Percentiles rank a stretch among this genome's conserved stretches.
These are phyloP conservation scores for Solanum dulcamara DNA, from an alignment of 257 asterid species.

Conservation along the genomic window DNA sequence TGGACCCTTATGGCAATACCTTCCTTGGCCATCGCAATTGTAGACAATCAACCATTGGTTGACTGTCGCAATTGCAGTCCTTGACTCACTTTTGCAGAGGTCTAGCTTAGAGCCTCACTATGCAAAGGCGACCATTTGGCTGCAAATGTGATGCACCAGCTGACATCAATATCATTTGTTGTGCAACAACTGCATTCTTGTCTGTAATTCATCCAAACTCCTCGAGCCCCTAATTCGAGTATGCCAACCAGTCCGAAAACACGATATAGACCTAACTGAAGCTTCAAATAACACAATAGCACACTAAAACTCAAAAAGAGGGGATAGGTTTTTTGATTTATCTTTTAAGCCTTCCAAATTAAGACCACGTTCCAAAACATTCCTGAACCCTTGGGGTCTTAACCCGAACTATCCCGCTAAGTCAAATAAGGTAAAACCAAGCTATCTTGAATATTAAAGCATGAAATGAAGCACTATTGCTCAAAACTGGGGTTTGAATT, in stretches of 20 bases:
- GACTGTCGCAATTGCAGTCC: neutral
- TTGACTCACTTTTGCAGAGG: neutral
- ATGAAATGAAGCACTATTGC: neutral
- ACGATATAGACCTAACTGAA: neutral
- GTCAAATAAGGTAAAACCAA: neutral
- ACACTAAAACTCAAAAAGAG: neutral
- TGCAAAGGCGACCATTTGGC: neutral
- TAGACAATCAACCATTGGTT: neutral
- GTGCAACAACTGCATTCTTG: neutral
- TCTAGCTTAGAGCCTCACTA: neutral
- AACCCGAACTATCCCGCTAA: neutral
- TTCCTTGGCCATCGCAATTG: neutral
- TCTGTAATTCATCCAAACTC: neutral
- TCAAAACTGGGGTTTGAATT: neutral
- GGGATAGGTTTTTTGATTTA: neutral
- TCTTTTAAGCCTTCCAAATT: neutral
- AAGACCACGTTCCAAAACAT: neutral
- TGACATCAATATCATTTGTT: neutral
- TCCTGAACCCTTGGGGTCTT: neutral
- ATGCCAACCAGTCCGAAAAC: neutral
- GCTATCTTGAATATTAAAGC: neutral
- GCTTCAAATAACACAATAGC: neutral
- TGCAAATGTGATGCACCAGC: neutral
- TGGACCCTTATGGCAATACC: neutral
- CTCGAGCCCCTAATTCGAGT: neutral